Evolutionary conservation across 495 filamentous ascomycete genomes (phyloP), one percentile per base, ranked within the genome.

Genomic region (Xylaria cubensis): DNA sequence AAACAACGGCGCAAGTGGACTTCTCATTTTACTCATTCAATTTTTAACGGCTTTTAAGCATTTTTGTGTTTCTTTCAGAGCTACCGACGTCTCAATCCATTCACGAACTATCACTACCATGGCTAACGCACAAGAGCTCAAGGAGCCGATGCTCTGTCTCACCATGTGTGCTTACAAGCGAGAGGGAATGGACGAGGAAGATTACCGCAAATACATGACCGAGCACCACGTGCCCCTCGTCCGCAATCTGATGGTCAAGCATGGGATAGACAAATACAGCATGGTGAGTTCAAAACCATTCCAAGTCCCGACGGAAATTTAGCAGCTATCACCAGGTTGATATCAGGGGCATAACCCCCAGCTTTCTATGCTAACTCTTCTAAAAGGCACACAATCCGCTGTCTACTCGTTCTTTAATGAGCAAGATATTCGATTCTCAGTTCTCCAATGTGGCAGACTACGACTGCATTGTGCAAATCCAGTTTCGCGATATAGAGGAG

Each of bases 101-200:
- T 44, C 41, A 44, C 41, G 7, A 44, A 44, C 1, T 17, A 63
- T 21, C 21, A 21, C 42, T 4, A 42, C 62, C 5, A 64, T 64
- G 41, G 1, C 42, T 9, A 46, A 62, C 58, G 58, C 17, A 36
- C 58, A 36, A 2, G 32, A 9, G 9, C 4, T 29, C 62, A 64
- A 64, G 8, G 44, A 64, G 24, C 62, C 39, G 2, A 64, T 64
- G 62, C 77, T 85, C 61, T 83, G 82, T 74, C 80, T 84, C 46
- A 87, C 85, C 13, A 83, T 88, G 66, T 84, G 80, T 36, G 86
- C 83, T 44, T 87, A 88, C 72, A 80, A 82, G 26, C 83, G 82
- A 74, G 76, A 80, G 13, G 85, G 82, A 19, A 86, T 87, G 83
- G 83, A 78, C 72, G 84, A 86, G 48, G 82, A 84, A 73, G 84